Evolutionary conservation across 345 rosid species (phyloP), one percentile per base, ranked within the genome.

Genomic region (Salix koriyanagi): DNA sequence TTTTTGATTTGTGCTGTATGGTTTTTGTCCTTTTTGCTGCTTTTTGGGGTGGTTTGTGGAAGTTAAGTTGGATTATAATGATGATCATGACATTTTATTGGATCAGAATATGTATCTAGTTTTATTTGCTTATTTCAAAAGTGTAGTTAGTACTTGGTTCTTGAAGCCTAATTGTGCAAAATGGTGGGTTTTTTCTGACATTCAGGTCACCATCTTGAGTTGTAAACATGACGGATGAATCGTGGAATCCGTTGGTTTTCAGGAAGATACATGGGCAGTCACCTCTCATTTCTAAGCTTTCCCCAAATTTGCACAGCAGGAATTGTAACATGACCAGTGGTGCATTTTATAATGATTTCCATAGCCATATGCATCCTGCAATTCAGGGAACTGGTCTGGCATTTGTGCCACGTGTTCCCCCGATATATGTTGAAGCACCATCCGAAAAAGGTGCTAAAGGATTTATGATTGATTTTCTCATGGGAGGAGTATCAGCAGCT

Each of bases 141-240:
- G 19, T 50, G 21, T 16, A 50, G 19, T 4, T 4, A 16, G 54
- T 4, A 48, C 6, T 1, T 11, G 9, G 14, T n/a, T n/a, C 23
- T 56, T n/a, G 62, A 56, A 56, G 62, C 62, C 62, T 56, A 9
- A 56, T n/a, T 13, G 18, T n/a, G 16, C 18, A 65, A 14, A 16
- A 34, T 30, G 39, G 67, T 23, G 25, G 2, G 0, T 39, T 37
- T 18, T 62, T n/a, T 30, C 28, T 44, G 10, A 18, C 42, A 42
- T 44, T 30, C 70, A 74, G 81, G 72, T 73, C 75, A 50, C 72
- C 72, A 42, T 80, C 52, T 39, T 69, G 42, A 76, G 83, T 65
- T 78, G 84, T 70, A 70, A 83, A 41, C 61, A 87, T 85, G 91
- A 92, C 81, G 73, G 95, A 91, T 87, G 91, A 86, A 84, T 81